phyloP scores from a whole-genome alignment of 2,329 filamentous ascomycete species.

The Hymenoscyphus scutula region DNA sequence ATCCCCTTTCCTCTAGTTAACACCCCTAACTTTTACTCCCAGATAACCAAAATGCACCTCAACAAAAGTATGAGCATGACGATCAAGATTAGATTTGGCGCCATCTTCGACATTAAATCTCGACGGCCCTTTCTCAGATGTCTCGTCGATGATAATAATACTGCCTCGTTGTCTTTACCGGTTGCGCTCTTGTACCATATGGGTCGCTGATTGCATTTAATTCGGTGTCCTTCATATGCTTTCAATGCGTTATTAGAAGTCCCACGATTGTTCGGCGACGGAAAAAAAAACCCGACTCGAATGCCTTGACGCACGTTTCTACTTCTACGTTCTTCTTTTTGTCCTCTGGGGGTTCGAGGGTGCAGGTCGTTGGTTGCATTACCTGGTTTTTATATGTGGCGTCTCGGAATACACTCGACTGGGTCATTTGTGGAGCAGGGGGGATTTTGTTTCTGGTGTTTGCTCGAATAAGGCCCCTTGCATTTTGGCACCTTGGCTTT shows the following conservation, averaged over 20 bases:
- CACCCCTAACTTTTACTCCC: constrained; percentile 26
- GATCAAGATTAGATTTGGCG: constrained; percentile 26
- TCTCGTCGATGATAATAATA: constrained; percentile 15
- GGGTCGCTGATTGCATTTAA: constrained; percentile 35
- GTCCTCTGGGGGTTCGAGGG: constrained; percentile 13
- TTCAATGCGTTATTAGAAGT: constrained; percentile 32
- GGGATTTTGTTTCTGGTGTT: constrained; percentile 16
- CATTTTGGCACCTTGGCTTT: constrained; percentile 6
- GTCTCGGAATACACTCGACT: constrained; percentile 13
- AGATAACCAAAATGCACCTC: constrained; percentile 33
- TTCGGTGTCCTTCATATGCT: constrained; percentile 30
- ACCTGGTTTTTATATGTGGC: constrained; percentile 26
- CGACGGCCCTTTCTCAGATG: constrained; percentile 13
- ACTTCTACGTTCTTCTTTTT: constrained; percentile 25
- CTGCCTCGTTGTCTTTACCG: constrained; percentile 26
- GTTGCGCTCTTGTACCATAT: constrained; percentile 37
- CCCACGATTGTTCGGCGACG: constrained; percentile 32
- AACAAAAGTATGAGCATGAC: constrained; percentile 35
- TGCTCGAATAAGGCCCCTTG: constrained; percentile 10
- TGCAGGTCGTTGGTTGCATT: constrained; percentile 29
- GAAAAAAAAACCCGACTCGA: constrained; percentile 32
- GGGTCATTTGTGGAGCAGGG: constrained; percentile 18
- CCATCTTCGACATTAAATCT: constrained; percentile 12
- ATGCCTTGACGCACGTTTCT: constrained; percentile 34
- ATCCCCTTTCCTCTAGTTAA: constrained; percentile 12